Evolutionary conservation across 2,329 filamentous ascomycete genomes (phyloP), one percentile per base, ranked within the genome.

Genomic region (Hypocreales sp.): DNA sequence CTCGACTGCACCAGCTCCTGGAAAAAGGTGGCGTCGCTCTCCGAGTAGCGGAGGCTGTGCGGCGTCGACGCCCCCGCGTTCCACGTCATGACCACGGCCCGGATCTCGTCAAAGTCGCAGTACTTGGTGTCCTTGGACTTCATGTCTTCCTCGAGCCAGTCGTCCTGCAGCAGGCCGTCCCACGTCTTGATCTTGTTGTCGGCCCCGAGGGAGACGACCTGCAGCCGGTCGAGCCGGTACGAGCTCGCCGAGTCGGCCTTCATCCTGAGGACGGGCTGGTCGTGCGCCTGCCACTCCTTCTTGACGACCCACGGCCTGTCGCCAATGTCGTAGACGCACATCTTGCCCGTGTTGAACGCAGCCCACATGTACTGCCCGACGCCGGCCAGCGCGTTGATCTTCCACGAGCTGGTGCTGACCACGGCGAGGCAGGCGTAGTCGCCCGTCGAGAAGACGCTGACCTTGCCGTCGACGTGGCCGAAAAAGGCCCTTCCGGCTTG

Each of bases 41-140:
- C 65, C 2, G 72, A 71, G 35, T 80, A 72, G 29, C 79, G 69
- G 19, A 95, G 59, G 42, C 76, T 80, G 32, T 73, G 75, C 0
- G 90, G 90, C n/a, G 90, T 93, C 11, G 79, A 78, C n/a, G 90
- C 90, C 2, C 90, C 90, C 2, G 86, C 87, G 48, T 98, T 98
- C 90, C 90, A 98, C 0, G 86, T 94, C 60, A 95, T 67, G 15
- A 93, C 71, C 20, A 83, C 60, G 9, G 80, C 75, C 26, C 72
- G 77, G 31, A 95, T 61, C 40, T 92, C 76, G 29, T 84, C 67
- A 48, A 95, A 93, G 16, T 70, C 66, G 57, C 86, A 94, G 46
- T 82, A 95, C 26, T 90, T 70, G 1, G 68, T 62, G 42, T 94
- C 86, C 34, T 75, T 72, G 18, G 68, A 65, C 45, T 92, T 83